Base-by-base conservation (phyloP, 2,329 filamentous ascomycete genomes). In the Nemania abortiva region DNA sequence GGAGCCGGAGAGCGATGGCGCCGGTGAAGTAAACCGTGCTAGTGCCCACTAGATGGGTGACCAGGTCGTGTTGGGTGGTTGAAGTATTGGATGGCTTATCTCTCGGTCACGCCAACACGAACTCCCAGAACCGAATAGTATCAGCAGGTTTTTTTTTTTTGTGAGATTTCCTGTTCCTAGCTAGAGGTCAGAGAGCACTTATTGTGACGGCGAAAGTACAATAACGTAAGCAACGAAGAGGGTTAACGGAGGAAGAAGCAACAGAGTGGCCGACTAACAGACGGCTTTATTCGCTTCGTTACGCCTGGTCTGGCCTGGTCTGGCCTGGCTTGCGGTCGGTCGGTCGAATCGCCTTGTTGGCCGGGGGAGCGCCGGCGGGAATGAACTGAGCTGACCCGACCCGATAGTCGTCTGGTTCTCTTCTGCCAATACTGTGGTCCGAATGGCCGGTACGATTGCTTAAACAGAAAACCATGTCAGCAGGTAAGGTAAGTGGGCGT, bases 271-370 rank as follows among this genome's bases (percentile, higher is more conserved):
- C 10, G 24, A 37, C 29, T 45, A 47, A 59, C 18, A 50, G 60
- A 54, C 50, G 18, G 42, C 31, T 53, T 52, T 34, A 27, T 27
- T 64, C 49, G 62, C 39, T 22, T 29, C 0, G 31, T n/a, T 18
- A 31, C 27, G 50, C n/a, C n/a, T n/a, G n/a, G n/a, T n/a, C n/a
- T n/a, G n/a, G n/a, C 34, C 50, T 54, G 11, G 56, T 34, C 50
- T 60, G 34, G 55, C 24, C 47, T 47, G 39, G n/a, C n/a, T 22
- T 29, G 60, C 50, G 39, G 45, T 22, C 31, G 24, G 57, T 54
- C 27, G 37, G 34, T 45, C 24, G 58, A 39, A n/a, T 45, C 31
- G 22, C 20, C 39, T 53, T 57, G 49, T 58, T 22, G 31, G 15
- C 6, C 15, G n/a, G 42, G 42, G 18, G 39, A 42, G 54, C 7